phyloP scores from a whole-genome alignment of 2,329 filamentous ascomycete genomes.

The Pseudomassariella vexata region DNA sequence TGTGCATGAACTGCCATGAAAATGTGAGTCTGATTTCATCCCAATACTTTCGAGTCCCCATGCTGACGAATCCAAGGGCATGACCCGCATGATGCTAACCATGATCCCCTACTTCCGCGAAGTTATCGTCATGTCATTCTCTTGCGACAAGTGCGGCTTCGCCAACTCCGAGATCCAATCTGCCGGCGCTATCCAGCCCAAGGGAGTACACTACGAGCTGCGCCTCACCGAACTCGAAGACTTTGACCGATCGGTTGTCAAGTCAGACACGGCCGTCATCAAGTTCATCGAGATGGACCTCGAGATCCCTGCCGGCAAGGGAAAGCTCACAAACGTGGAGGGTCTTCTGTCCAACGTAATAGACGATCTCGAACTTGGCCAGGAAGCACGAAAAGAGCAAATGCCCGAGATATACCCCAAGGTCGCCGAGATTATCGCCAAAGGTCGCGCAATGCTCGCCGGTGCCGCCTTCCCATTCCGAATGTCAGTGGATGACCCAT shows the following conservation, averaged over 20 bases:
- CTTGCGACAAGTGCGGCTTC: conserved; percentile 82
- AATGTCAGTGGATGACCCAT: conserved; percentile 80
- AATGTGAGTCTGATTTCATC: conserved; percentile 48
- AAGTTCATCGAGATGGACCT: conserved; percentile 88
- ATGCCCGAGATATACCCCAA: conserved; percentile 74
- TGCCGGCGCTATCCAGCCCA: conserved; percentile 85
- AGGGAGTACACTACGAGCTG: conserved; percentile 78
- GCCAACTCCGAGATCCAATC: conserved; percentile 92
- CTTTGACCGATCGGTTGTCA: conserved; percentile 82
- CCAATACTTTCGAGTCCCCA: neutral
- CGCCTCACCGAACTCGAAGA: conserved; percentile 68
- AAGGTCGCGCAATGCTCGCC: conserved; percentile 69
- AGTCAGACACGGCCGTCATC: conserved; percentile 81
- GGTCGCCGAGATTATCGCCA: conserved; percentile 69
- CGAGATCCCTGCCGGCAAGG: conserved; percentile 85
- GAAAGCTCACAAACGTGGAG: conserved; percentile 90
- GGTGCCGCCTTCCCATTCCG: conserved; percentile 82
- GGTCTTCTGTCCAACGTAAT: conserved; percentile 75
- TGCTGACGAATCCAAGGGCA: conserved; percentile 61
- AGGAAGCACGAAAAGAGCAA: conserved; percentile 73
- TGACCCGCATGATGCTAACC: conserved; percentile 80
- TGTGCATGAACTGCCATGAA: conserved; percentile 82
- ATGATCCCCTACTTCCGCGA: conserved; percentile 96
- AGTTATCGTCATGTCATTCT: conserved; percentile 95
- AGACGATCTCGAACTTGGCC: conserved; percentile 74